Conservation (phyloP, 441 rosid genomes). For the Breynia disticha region DNA sequence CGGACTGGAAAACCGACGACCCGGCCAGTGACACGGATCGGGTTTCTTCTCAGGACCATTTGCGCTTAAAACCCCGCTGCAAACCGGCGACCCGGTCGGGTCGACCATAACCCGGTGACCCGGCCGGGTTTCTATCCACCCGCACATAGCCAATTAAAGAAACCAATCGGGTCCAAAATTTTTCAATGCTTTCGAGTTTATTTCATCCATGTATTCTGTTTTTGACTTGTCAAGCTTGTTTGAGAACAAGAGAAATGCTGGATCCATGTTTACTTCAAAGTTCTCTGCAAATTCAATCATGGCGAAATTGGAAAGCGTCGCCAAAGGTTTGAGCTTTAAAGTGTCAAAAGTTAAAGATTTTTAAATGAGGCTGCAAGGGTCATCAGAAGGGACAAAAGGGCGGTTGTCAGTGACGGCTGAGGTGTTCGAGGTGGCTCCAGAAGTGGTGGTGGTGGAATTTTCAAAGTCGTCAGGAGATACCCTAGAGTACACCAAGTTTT, state of each 20-base stretch:
- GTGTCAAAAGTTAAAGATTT: too few relatives aligned
- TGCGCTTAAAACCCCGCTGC: too few relatives aligned
- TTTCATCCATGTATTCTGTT: slow-evolving; percentile 45
- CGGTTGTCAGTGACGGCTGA: slow-evolving; percentile 6
- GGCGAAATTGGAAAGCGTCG: slow-evolving; percentile 22
- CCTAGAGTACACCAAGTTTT: slow-evolving; percentile 37
- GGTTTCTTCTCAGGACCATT: too few relatives aligned
- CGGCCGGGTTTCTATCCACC: too few relatives aligned
- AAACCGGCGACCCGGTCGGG: too few relatives aligned
- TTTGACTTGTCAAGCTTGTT: slow-evolving; percentile 39
- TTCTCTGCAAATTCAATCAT: slow-evolving; percentile 23
- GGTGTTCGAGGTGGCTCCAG: slow-evolving; percentile 44
- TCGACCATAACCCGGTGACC: too few relatives aligned
- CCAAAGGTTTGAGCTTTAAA: slow-evolving; percentile 9
- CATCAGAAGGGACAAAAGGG: too few relatives aligned
- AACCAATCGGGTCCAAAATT: too few relatives aligned
- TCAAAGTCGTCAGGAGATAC: slow-evolving; percentile 41
- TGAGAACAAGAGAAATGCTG: slow-evolving; percentile 22
- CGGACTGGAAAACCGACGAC: too few relatives aligned
- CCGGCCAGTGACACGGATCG: too few relatives aligned
- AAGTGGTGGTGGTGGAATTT: slow-evolving; percentile 42
- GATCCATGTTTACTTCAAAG: slow-evolving; percentile 33
- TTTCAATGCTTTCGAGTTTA: slow-evolving; percentile 41
- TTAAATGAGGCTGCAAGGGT: too few relatives aligned
- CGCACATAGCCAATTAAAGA: too few relatives aligned